Evolutionary conservation across 2,329 filamentous ascomycete species (phyloP).

Genomic region (Colletotrichum euphorbiae): DNA sequence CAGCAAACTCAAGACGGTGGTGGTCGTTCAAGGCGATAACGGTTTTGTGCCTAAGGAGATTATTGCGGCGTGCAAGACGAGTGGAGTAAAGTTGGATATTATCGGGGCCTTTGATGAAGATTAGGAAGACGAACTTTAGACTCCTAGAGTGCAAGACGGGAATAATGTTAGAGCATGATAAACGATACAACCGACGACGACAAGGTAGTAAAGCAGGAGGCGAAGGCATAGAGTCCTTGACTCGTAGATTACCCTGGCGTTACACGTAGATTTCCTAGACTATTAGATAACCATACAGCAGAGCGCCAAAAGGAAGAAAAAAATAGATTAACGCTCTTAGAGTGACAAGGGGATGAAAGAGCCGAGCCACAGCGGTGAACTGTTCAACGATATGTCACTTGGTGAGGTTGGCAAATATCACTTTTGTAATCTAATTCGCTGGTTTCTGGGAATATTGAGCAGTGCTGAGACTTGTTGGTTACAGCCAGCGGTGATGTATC

Average conservation of each 20-base stretch:
- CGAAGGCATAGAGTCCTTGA: conserved; percentile 6
- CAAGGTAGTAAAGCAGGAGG: not conserved
- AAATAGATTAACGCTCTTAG: too few relatives aligned
- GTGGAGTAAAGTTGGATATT: conserved; percentile 49
- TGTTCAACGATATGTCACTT: too few relatives aligned
- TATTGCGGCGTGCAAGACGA: conserved; percentile 50
- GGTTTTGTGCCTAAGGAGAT: conserved; percentile 49
- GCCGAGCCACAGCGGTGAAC: too few relatives aligned
- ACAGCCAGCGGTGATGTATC: too few relatives aligned
- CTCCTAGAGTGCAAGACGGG: not conserved
- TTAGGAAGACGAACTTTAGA: not conserved
- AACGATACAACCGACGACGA: not conserved
- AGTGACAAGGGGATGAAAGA: too few relatives aligned
- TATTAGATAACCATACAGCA: not conserved
- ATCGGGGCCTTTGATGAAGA: conserved; percentile 46
- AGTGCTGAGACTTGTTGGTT: too few relatives aligned
- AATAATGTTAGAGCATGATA: not conserved
- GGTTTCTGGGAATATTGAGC: too few relatives aligned
- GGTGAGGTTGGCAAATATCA: too few relatives aligned
- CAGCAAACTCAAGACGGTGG: conserved; percentile 51
- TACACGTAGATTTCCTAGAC: conserved; percentile 4
- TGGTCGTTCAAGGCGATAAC: conserved; percentile 50
- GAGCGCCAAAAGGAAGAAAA: too few relatives aligned
- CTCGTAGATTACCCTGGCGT: conserved; percentile 1
- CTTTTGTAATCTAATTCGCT: too few relatives aligned